Evolutionary conservation across 306 rosid species (phyloP).

Genomic region (Pyrus bretschneideri): DNA sequence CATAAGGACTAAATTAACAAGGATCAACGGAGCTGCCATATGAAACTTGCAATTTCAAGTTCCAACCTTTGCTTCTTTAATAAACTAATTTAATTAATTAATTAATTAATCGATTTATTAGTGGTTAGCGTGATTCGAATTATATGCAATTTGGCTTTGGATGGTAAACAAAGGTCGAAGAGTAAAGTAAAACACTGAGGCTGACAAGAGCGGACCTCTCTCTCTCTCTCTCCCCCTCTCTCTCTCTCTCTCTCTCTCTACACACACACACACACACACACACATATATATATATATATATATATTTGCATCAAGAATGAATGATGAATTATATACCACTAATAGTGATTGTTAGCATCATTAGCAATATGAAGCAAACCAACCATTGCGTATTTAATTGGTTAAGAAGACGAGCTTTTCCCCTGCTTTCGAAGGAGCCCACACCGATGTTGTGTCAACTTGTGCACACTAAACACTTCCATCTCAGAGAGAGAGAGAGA

Average conservation of each 20-base stretch:
- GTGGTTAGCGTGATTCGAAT: background rate
- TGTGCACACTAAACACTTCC: background rate
- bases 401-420: background rate
- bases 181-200: background rate
- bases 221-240: no score
- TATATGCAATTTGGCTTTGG: background rate
- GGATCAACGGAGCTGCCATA: background rate
- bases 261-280: no score
- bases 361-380: conserved; percentile 5
- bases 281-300: no score
- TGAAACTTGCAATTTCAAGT: background rate
- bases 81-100: background rate
- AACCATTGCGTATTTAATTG: background rate
- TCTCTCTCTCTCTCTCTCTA: no score
- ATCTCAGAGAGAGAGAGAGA: background rate
- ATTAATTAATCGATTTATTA: background rate
- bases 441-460: background rate
- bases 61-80: background rate
- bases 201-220: background rate
- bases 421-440: background rate
- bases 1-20: background rate
- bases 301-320: no score
- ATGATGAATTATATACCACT: conserved; percentile 10
- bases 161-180: background rate
- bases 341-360: conserved; percentile 8